Evolutionary conservation across 805 yeast species (phyloP), one percentile per base, ranked within the genome.

Genomic region (Metschnikowia aberdeeniae): DNA sequence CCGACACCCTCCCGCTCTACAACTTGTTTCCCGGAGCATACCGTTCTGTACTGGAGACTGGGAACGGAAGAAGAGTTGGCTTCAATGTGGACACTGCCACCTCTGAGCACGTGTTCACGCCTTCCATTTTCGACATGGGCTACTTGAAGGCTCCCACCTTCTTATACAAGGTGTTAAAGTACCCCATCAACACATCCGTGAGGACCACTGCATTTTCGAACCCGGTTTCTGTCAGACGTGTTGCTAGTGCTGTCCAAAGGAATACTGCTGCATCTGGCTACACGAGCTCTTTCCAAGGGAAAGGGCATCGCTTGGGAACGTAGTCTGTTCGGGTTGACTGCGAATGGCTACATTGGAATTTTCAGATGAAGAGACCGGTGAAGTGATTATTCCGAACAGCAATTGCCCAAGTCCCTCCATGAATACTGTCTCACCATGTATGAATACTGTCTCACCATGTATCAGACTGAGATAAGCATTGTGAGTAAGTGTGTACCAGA

Each of bases 131-230:
- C 20, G 79, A 73, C 47, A 64, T 68, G 35, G 86, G 86, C 1
- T 72, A 77, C 49, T 66, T 80, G 44, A 72, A 71, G 43, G 84
- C 86, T 0, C 87, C 87, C 2, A 33, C 43, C n/a, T 62, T 67
- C 61, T 48, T 72, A 14, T 71, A 68, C 53, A 54, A 50, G 3
- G 28, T 61, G 11, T 57, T 70, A 39, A 53, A 55, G 30, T 67
- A 61, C 47, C 72, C 72, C 8, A 49, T 45, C 24, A 56, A 51
- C 33, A 54, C 51, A 6, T 52, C 62, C 4, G 51, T 44, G 27
- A 51, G 72, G 36, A 52, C 59, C 11, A 64, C 70, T 2, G 69
- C 68, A 6, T 62, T 64, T 42, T 45, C 51, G 17, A 26, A 44
- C 47, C 33, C 44, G 34, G 40, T 45, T 39, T 14, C 34, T 12